These are phyloP conservation scores for Carex cristatella DNA, from an alignment of 176 grass and related monocot species.

Conservation along the genomic window DNA sequence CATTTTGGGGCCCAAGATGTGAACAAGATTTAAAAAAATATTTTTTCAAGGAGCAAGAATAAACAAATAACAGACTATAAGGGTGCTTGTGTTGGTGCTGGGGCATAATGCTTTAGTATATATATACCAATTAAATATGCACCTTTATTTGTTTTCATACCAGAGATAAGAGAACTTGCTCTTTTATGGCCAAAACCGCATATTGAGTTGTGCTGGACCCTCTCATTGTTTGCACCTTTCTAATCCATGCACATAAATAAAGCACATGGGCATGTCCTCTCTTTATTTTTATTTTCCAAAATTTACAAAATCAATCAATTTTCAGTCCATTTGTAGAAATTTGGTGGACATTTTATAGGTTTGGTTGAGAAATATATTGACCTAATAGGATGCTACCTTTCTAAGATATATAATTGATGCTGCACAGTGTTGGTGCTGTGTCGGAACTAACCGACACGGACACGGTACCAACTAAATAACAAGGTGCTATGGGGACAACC, in stretches of 20 bases:
- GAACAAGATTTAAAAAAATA: not conserved
- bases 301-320: not conserved
- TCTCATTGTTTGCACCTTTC: not conserved
- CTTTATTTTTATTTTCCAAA: not conserved
- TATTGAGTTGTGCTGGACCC: not conserved
- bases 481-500: not conserved
- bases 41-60: not conserved
- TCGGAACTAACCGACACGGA: not conserved
- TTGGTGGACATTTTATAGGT: not conserved
- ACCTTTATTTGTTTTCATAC: conserved; percentile 10
- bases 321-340: not conserved
- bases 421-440: not conserved
- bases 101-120: not conserved
- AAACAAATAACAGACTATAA: not conserved
- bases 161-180: not conserved
- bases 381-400: not conserved
- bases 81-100: not conserved
- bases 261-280: not conserved
- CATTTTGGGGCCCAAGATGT: not conserved
- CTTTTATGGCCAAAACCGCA: not conserved
- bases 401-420: not conserved
- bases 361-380: not conserved
- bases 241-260: not conserved
- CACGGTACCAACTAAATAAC: not conserved
- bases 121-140: not conserved